phyloP scores from a whole-genome alignment of 345 rosid species.

The Salix purpurea region DNA sequence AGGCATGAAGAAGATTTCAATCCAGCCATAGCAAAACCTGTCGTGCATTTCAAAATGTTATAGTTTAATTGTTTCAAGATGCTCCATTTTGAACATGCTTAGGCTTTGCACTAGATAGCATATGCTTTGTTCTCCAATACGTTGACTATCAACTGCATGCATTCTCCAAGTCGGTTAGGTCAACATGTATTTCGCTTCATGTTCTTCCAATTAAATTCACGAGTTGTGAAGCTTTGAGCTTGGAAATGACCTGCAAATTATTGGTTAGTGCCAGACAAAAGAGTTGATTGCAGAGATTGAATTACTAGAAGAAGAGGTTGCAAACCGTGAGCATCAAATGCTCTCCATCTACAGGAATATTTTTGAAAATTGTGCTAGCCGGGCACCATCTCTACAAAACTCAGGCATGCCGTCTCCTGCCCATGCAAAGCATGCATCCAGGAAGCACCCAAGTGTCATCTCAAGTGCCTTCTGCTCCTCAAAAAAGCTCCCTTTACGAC shows the following conservation, averaged over 20 bases:
- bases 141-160: no score
- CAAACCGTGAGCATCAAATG: constrained; percentile 75
- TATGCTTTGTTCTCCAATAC: background rate
- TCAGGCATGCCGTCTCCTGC: constrained; percentile 70
- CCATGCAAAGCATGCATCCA: constrained; percentile 50
- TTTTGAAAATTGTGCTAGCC: constrained; percentile 59
- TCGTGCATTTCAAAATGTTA: background rate
- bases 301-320: constrained; percentile 74
- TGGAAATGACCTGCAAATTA: constrained; percentile 6
- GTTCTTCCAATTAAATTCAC: no score
- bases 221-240: background rate
- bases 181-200: no score
- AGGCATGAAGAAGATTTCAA: background rate
- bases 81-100: no score
- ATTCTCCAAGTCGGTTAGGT: no score
- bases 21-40: background rate
- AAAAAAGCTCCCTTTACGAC: constrained; percentile 50
- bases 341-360: constrained; percentile 71
- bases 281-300: constrained; percentile 82
- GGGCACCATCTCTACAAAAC: constrained; percentile 52
- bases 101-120: background rate
- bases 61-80: background rate
- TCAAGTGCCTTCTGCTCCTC: constrained; percentile 88
- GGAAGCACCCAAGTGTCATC: constrained; percentile 74
- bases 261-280: constrained; percentile 48